phyloP scores from a whole-genome alignment of 73 alveolate genomes.

The Paramecium sonneborni region DNA sequence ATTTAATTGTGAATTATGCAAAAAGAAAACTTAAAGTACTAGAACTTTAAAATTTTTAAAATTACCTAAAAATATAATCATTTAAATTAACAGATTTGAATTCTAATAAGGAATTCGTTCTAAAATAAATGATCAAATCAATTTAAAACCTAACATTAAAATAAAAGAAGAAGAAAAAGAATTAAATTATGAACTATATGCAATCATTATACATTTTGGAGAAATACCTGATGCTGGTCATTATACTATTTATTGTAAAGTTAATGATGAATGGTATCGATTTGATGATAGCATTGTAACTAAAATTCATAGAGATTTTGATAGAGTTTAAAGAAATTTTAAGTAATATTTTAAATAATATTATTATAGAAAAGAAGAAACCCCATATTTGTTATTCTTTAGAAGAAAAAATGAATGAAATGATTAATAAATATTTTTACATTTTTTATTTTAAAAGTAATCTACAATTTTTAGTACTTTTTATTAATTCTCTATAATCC shows the following conservation, averaged over 20 bases:
- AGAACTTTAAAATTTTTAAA: not conserved
- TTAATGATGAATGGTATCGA: not conserved
- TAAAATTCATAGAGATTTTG: not conserved
- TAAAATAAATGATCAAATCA: not conserved
- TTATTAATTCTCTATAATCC: too few relatives aligned
- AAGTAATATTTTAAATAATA: not conserved
- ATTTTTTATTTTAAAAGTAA: not conserved
- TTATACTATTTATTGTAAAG: not conserved
- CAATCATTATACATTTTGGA: not conserved
- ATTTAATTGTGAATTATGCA: slow-evolving; percentile 32
- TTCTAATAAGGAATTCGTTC: not conserved
- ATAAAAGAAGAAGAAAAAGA: not conserved
- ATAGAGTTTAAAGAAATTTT: not conserved
- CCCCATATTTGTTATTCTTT: slow-evolving; percentile 26
- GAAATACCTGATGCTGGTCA: not conserved
- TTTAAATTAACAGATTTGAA: not conserved
- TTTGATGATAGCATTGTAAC: slow-evolving; percentile 30
- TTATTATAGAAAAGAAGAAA: not conserved
- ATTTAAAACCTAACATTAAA: not conserved
- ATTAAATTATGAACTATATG: not conserved
- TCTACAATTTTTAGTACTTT: not conserved
- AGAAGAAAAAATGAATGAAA: not conserved
- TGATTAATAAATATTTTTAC: not conserved
- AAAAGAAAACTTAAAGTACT: not conserved
- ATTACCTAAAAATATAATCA: not conserved